Evolutionary conservation across 169 alveolate species (phyloP).

Genomic region (Plasmodium coatneyi): DNA sequence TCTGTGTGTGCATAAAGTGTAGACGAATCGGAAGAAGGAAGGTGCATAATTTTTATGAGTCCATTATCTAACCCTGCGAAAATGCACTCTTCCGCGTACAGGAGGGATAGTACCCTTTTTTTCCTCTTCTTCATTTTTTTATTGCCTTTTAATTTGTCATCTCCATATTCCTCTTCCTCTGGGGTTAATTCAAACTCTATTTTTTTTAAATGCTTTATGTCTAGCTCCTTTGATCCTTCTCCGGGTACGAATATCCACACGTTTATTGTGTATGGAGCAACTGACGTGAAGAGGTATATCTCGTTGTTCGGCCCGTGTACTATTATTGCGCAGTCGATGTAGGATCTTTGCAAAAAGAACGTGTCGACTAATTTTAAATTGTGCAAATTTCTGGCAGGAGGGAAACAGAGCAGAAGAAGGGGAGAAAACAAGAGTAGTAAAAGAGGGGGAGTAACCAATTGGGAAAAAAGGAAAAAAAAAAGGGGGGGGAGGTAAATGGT

Average conservation of each 20-base stretch:
- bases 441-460: not conserved
- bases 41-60: conserved; percentile 59
- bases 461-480: not conserved
- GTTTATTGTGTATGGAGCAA: conserved; percentile 64
- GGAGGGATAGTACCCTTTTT: conserved; percentile 54
- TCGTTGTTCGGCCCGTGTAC: conserved; percentile 76
- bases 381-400: conserved; percentile 71
- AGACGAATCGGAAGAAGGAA: conserved; percentile 75
- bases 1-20: conserved; percentile 74
- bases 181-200: conserved; percentile 70
- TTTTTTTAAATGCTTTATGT: conserved; percentile 68
- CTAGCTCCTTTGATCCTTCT: conserved; percentile 71
- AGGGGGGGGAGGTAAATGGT: not conserved
- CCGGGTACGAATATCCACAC: conserved; percentile 76
- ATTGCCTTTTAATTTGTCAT: conserved; percentile 40
- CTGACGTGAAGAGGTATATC: conserved; percentile 68
- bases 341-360: conserved; percentile 63
- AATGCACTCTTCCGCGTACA: conserved; percentile 76
- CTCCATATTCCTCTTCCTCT: conserved; percentile 64
- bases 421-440: not conserved
- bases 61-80: conserved; percentile 76
- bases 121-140: conserved; percentile 50
- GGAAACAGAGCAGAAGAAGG: not conserved
- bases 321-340: conserved; percentile 73
- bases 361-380: conserved; percentile 74